Conservation (phyloP, 352 stramenopile genomes). For the Globisporangium takayamanum region DNA sequence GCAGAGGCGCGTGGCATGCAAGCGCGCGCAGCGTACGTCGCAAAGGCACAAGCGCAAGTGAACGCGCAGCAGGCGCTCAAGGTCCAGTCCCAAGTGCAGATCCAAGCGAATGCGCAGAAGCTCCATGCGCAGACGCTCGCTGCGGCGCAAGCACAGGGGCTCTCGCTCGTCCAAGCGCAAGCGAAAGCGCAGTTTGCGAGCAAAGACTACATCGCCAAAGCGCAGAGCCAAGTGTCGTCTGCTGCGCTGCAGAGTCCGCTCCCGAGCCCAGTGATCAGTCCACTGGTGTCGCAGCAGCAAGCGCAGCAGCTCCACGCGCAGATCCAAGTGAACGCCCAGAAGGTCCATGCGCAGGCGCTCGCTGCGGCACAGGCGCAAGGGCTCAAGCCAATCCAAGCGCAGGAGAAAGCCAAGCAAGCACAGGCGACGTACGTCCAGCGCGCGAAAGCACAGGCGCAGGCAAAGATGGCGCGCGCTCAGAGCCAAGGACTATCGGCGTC, state of each 20-base stretch:
- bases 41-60: constrained; percentile 82
- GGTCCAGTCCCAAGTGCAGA: constrained; percentile 84
- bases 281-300: constrained; percentile 71
- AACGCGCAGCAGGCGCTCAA: constrained; percentile 79
- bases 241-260: constrained; percentile 45
- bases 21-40: constrained; percentile 78
- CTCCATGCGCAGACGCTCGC: constrained; percentile 80
- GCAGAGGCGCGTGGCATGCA: constrained; percentile 77
- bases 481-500: constrained; percentile 42
- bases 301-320: constrained; percentile 82
- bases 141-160: constrained; percentile 74
- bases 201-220: constrained; percentile 88
- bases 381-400: constrained; percentile 79
- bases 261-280: constrained; percentile 37
- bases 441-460: constrained; percentile 82
- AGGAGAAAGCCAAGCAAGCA: constrained; percentile 88
- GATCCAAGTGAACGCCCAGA: constrained; percentile 88
- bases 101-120: constrained; percentile 87
- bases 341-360: constrained; percentile 84
- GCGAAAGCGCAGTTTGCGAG: constrained; percentile 83
- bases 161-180: constrained; percentile 82
- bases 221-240: constrained; percentile 75
- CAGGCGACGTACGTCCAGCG: constrained; percentile 84
- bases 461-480: constrained; percentile 78
- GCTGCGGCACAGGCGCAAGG: constrained; percentile 79